Evolutionary conservation across 78 protist species (phyloP), one percentile per base, ranked within the genome.

Genomic region (Dictyostelium firmibasis): DNA sequence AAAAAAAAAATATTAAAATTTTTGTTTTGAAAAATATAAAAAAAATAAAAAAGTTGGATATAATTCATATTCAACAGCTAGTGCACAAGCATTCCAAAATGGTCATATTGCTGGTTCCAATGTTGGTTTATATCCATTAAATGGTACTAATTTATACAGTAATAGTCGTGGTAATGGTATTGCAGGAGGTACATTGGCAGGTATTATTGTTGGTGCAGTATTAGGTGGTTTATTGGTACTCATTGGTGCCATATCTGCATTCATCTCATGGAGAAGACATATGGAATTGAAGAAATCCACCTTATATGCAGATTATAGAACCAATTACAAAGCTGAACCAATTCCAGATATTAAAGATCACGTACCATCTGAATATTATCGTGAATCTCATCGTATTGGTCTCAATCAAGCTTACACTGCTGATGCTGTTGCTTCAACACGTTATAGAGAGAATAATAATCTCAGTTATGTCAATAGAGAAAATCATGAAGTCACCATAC

Each of bases 151-250:
- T 23, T 2, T 20, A 4, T 41, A 25, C 3, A 4, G 2, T 6
- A 41, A 70, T 67, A 47, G 18, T 33, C 20, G 60, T 31, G 57
- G 27, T n/a, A 38, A 64, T 47, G 75, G 87, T 64, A 67, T 89
- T 20, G 53, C 47, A 11, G 88, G 87, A 13, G 81, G 87, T 81
- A 33, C 75, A 69, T 81, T 89, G 50, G 94, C 94, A n/a, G 94
- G 94, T 89, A 84, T 89, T 69, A 89, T 89, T 43, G 84, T 89
- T 27, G 94, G 84, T n/a, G 62, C 94, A 35, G 94, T 89, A 9
- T 36, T 89, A 35, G 94, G 94, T 50, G 87, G 86, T 81, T 35
- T 89, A 4, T 27, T 89, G 31, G 75, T 81, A 0, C 23, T 89
- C 1, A 83, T 62, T 20, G 88, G 86, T 67, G 3, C 81, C 2